These are phyloP conservation scores for Plenodomus tracheiphilus DNA, from an alignment of 2,329 filamentous ascomycete species.

Conservation along the genomic window DNA sequence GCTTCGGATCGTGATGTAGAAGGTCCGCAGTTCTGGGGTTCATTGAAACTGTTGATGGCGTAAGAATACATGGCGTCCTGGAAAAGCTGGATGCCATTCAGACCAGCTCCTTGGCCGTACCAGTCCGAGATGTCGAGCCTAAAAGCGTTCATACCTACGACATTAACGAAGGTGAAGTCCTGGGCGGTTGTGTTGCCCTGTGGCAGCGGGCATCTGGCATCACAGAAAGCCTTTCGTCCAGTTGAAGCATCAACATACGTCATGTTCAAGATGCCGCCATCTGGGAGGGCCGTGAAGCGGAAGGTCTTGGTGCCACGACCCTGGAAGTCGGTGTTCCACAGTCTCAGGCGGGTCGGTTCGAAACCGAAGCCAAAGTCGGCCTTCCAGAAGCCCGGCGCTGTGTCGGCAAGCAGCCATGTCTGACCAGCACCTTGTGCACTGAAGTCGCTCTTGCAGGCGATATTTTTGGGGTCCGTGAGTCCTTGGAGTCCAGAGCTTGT, in stretches of 20 bases:
- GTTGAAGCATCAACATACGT: conserved; percentile 78
- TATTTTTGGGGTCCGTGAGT: conserved; percentile 75
- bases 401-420: conserved; percentile 80
- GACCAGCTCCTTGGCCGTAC: conserved; percentile 82
- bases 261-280: conserved; percentile 93
- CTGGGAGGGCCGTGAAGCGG: conserved; percentile 80
- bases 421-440: conserved; percentile 67
- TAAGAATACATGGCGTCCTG: conserved; percentile 84
- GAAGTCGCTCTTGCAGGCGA: conserved; percentile 76
- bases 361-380: conserved; percentile 84
- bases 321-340: conserved; percentile 85
- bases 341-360: conserved; percentile 79
- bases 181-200: conserved; percentile 70
- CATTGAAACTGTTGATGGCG: conserved; percentile 85
- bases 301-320: conserved; percentile 87
- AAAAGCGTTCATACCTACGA: conserved; percentile 88
- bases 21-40: conserved; percentile 74
- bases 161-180: conserved; percentile 90
- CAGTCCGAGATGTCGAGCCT: conserved; percentile 82
- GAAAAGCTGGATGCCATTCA: conserved; percentile 85
- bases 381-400: conserved; percentile 77
- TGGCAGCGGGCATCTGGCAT: conserved; percentile 82
- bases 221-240: conserved; percentile 71
- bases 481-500: conserved; percentile 65
- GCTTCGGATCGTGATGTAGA: conserved; percentile 61